Percentiles rank a stretch among this genome's conserved stretches.
Evolutionary conservation across 805 yeast species (phyloP).

Genomic region (Wickerhamiella vanderwaltii): DNA sequence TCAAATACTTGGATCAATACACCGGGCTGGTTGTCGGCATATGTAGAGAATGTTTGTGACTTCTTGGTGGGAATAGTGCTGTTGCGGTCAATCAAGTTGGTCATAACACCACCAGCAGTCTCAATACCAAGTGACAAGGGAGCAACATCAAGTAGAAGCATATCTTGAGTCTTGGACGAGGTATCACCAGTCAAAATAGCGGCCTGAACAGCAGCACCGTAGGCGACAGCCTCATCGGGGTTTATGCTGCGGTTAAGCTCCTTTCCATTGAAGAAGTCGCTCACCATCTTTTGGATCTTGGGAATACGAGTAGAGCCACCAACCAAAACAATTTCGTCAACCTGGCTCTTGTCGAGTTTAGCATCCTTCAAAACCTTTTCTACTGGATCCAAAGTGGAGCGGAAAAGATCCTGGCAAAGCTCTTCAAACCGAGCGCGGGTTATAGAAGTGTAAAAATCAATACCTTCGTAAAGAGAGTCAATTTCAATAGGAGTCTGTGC

Average conservation of each 20-base stretch:
- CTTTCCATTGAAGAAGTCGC: constrained; percentile 95
- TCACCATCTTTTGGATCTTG: constrained; percentile 86
- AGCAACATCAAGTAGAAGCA: constrained; percentile 89
- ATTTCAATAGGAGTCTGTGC: constrained; percentile 93
- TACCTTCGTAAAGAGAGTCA: constrained; percentile 88
- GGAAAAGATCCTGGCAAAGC: constrained; percentile 81
- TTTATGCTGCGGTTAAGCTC: constrained; percentile 93
- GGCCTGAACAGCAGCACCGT: constrained; percentile 98
- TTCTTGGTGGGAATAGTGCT: constrained; percentile 95
- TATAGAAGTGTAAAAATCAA: constrained; percentile 87
- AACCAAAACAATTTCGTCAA: constrained; percentile 85
- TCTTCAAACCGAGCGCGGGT: constrained; percentile 98
- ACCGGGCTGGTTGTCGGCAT: constrained; percentile 98
- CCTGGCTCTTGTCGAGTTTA: constrained; percentile 72
- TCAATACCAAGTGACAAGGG: constrained; percentile 96
- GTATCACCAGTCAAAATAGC: constrained; percentile 95
- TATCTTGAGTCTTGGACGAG: constrained; percentile 91
- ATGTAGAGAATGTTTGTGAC: constrained; percentile 91
- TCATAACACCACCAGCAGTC: constrained; percentile 99
- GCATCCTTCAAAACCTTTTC: constrained; percentile 92
- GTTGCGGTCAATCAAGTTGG: constrained; percentile 96
- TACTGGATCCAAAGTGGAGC: constrained; percentile 89
- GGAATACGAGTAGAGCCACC: constrained; percentile 99
- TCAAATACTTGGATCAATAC: constrained; percentile 93
- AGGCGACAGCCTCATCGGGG: constrained; percentile 98